A percentile compares a stretch with the other conserved stretches of the same genome.
These are phyloP conservation scores for Termitomyces titanicus DNA, from an alignment of 768 basidiomycete species.

Conservation along the genomic window DNA sequence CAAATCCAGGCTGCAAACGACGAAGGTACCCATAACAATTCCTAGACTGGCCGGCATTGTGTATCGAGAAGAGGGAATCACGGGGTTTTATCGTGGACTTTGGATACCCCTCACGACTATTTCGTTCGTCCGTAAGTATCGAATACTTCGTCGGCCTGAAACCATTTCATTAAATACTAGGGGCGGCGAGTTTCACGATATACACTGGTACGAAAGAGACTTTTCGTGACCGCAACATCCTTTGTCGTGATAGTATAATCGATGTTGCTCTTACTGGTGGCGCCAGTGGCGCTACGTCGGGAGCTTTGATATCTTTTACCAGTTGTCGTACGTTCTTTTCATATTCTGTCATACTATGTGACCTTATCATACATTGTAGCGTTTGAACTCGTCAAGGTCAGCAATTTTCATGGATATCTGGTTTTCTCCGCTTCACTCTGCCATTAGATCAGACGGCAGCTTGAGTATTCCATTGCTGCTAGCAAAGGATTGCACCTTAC, in stretches of 20 bases:
- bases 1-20: conserved; percentile 90
- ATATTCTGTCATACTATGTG: not conserved
- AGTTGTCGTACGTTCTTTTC: conserved; percentile 72
- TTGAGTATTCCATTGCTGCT: conserved; percentile 89
- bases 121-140: conserved; percentile 86
- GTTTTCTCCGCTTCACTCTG: conserved; percentile 3
- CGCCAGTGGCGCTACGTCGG: conserved; percentile 83
- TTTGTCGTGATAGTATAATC: conserved; percentile 54
- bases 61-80: conserved; percentile 81
- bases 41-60: conserved; percentile 67
- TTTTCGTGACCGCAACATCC: conserved; percentile 54
- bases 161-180: conserved; percentile 31
- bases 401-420: conserved; percentile 6
- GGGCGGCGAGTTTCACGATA: conserved; percentile 89
- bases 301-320: conserved; percentile 83
- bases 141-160: conserved; percentile 1
- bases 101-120: conserved; percentile 95
- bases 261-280: conserved; percentile 79
- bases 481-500: conserved; percentile 66
- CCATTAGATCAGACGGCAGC: conserved; percentile 79
- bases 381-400: conserved; percentile 94
- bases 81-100: conserved; percentile 86
- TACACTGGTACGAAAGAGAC: conserved; percentile 82
- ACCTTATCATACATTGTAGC: conserved; percentile 35
- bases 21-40: conserved; percentile 70